These are phyloP conservation scores for Fusarium haematococcum DNA, from an alignment of 2,329 filamentous ascomycete genomes.

Conservation along the genomic window DNA sequence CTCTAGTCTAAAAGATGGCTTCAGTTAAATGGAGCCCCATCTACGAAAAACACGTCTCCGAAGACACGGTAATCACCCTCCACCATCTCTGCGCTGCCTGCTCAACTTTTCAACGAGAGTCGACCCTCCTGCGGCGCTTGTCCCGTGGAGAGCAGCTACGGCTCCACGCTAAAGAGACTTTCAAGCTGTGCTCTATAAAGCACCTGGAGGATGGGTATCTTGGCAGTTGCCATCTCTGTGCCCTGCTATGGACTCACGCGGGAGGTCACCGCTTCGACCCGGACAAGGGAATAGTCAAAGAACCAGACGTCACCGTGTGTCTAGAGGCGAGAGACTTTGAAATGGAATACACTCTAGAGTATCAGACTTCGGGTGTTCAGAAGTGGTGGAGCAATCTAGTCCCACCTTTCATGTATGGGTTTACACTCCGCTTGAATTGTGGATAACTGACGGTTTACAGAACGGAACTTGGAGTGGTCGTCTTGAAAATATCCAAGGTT, in stretches of 20 bases:
- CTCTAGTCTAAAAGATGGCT: background rate
- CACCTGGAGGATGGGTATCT: background rate
- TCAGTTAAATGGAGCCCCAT: background rate
- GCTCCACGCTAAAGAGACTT: background rate
- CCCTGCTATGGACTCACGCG: background rate
- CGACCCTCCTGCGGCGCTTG: background rate
- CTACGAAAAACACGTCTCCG: background rate
- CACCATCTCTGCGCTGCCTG: background rate
- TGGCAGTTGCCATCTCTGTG: background rate
- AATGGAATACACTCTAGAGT: background rate
- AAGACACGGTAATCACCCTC: background rate
- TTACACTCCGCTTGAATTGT: background rate
- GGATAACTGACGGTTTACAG: background rate
- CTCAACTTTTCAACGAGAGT: background rate
- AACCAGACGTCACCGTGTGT: background rate
- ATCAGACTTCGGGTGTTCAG: background rate
- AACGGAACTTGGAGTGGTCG: background rate
- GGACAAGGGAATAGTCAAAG: background rate
- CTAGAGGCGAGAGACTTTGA: background rate
- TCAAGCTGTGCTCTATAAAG: background rate
- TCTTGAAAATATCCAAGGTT: background rate
- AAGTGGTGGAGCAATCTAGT: background rate
- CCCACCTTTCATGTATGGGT: background rate
- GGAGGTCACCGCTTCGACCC: background rate
- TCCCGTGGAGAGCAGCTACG: background rate